These are phyloP conservation scores for Skeletonema costatum DNA, from an alignment of 108 stramenopile species.

Conservation along the genomic window DNA sequence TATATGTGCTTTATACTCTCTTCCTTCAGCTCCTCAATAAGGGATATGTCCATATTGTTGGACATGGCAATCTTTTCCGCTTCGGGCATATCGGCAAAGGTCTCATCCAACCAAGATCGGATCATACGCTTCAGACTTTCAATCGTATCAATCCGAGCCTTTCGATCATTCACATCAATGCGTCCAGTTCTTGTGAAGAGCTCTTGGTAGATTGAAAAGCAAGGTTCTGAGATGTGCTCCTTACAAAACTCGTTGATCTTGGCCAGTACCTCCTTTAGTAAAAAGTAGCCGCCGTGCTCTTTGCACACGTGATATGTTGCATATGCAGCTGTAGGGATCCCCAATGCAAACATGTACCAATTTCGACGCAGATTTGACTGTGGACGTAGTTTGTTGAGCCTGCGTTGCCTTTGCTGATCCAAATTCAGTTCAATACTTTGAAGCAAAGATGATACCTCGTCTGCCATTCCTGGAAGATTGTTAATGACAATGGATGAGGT, in stretches of 20 bases:
- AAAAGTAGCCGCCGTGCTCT: constrained; percentile 43
- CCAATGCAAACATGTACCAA: constrained; percentile 77
- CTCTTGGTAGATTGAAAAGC: constrained; percentile 69
- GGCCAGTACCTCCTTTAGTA: constrained; percentile 33
- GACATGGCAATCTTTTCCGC: constrained; percentile 54
- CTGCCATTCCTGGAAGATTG: constrained; percentile 65
- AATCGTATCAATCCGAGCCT: constrained; percentile 73
- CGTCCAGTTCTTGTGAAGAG: constrained; percentile 65
- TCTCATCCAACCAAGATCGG: constrained; percentile 88
- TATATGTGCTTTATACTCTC: constrained; percentile 80
- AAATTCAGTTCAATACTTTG: constrained; percentile 73
- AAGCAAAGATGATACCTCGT: constrained; percentile 72
- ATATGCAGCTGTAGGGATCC: constrained; percentile 51
- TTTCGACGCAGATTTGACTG: constrained; percentile 60
- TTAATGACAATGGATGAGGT: constrained; percentile 49
- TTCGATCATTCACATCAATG: constrained; percentile 73
- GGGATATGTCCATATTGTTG: constrained; percentile 80
- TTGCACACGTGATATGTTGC: constrained; percentile 51
- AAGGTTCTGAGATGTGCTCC: constrained; percentile 73
- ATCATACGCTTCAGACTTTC: constrained; percentile 85
- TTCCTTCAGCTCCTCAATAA: constrained; percentile 82
- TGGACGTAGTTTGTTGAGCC: constrained; percentile 71
- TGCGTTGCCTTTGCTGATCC: constrained; percentile 65
- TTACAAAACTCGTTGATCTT: constrained; percentile 57
- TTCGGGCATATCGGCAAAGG: constrained; percentile 72